phyloP scores from a whole-genome alignment of 2,329 filamentous ascomycete species.

The Aspergillus intermedius region DNA sequence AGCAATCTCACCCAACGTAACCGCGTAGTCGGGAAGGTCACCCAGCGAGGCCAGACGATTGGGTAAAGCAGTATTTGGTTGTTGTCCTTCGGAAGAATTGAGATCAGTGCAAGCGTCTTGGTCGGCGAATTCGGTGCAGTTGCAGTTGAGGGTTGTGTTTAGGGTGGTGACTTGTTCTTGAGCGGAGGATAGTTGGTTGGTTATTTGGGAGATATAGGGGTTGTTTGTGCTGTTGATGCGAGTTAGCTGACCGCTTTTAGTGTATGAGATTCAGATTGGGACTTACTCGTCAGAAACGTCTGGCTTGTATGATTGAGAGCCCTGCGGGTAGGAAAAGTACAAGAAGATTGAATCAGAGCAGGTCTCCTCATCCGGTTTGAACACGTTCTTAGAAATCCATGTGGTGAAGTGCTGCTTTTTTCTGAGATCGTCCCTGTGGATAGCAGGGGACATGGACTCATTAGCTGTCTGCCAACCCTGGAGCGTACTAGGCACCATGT shows the following conservation, averaged over 20 bases:
- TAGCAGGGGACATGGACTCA: neutral
- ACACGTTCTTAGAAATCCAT: neutral
- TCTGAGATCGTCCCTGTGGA: neutral
- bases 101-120: neutral
- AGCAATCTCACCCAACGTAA: neutral
- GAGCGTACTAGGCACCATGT: neutral
- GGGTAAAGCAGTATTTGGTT: neutral
- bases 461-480: neutral
- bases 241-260: neutral
- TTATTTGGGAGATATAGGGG: neutral
- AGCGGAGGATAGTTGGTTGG: neutral
- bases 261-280: neutral
- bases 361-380: neutral
- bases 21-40: neutral
- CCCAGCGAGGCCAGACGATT: neutral
- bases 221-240: neutral
- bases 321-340: neutral
- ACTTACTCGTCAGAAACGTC: neutral
- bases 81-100: neutral
- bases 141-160: neutral
- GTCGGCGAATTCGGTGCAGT: neutral
- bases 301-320: neutral
- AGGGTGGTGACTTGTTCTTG: neutral
- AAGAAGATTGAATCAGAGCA: neutral
- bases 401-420: neutral